Conservation (phyloP, 805 yeast species). For the Suhomyces sp. region DNA sequence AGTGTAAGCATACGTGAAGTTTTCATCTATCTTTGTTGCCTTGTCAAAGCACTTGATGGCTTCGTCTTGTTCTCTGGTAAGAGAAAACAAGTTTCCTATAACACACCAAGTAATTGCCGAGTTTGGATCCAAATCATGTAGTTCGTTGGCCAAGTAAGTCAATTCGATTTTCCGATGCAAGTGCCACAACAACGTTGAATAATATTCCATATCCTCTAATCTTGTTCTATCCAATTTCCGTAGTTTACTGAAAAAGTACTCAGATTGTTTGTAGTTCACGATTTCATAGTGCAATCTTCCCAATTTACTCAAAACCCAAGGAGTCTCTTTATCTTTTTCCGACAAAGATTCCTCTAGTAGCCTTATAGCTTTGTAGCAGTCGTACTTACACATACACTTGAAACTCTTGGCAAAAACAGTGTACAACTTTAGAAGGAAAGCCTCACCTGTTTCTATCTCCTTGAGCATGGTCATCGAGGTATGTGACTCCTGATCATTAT, state of each 20-base stretch:
- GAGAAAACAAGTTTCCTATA: constrained; percentile 83
- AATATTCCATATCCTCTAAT: constrained; percentile 84
- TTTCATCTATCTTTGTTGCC: constrained; percentile 65
- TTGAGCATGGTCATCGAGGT: constrained; percentile 12
- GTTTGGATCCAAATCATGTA: constrained; percentile 60
- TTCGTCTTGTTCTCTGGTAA: constrained; percentile 80
- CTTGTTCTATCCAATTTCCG: constrained; percentile 74
- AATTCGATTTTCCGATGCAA: constrained; percentile 74
- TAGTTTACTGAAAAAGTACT: constrained; percentile 56
- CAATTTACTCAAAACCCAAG: constrained; percentile 79
- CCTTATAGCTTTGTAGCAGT: constrained; percentile 77
- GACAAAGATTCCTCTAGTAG: constrained; percentile 59
- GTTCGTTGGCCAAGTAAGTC: constrained; percentile 78
- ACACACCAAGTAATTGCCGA: constrained; percentile 89
- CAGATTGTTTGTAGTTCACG: constrained; percentile 78
- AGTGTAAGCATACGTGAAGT: constrained; percentile 85
- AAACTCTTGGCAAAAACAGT: constrained; percentile 57
- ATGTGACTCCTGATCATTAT: not conserved
- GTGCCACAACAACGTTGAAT: constrained; percentile 92
- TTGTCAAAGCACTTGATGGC: constrained; percentile 84
- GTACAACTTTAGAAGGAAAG: constrained; percentile 47
- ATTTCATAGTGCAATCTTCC: constrained; percentile 86
- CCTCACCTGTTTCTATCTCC: constrained; percentile 34
- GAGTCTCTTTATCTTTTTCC: constrained; percentile 59
- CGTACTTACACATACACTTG: constrained; percentile 60